phyloP scores from a whole-genome alignment of 495 filamentous ascomycete genomes.

The Copromyces sp. region DNA sequence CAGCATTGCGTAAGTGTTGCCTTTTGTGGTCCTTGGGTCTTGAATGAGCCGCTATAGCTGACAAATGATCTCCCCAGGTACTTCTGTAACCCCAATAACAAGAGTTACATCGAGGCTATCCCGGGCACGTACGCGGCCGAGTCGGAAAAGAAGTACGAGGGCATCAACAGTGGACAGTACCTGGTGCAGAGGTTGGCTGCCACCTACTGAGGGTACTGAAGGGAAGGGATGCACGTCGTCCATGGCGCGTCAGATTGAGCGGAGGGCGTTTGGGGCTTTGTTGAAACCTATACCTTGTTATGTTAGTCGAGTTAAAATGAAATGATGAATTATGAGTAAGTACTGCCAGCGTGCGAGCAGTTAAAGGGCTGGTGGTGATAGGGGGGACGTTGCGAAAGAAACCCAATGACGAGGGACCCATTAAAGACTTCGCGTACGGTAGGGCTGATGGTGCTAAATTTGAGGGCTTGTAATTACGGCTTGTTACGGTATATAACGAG shows the following conservation, averaged over 20 bases:
- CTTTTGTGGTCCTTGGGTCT: not conserved
- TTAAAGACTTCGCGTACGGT: not conserved
- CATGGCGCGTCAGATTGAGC: not conserved
- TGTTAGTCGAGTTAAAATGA: not conserved
- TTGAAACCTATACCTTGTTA: not conserved
- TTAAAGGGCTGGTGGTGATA: not conserved
- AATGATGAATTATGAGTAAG: not conserved
- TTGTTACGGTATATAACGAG: not conserved
- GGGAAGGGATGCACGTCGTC: not conserved
- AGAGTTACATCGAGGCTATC: conserved; percentile 69
- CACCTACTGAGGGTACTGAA: conserved; percentile 42
- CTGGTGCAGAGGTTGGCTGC: conserved; percentile 66
- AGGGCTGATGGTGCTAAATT: not conserved
- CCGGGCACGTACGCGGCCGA: conserved; percentile 71
- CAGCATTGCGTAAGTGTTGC: conserved; percentile 50
- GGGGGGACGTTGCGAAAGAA: not conserved
- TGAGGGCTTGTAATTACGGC: not conserved
- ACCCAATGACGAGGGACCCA: not conserved
- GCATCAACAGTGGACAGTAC: conserved; percentile 73
- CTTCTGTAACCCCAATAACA: conserved; percentile 88
- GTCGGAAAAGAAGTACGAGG: conserved; percentile 65
- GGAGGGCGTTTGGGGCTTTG: not conserved
- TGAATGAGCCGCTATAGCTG: not conserved
- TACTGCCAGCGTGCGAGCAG: not conserved
- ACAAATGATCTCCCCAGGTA: conserved; percentile 35